These are phyloP conservation scores for Caryopteris hybrid DNA, from an alignment of 305 asterid species.

Conservation along the genomic window DNA sequence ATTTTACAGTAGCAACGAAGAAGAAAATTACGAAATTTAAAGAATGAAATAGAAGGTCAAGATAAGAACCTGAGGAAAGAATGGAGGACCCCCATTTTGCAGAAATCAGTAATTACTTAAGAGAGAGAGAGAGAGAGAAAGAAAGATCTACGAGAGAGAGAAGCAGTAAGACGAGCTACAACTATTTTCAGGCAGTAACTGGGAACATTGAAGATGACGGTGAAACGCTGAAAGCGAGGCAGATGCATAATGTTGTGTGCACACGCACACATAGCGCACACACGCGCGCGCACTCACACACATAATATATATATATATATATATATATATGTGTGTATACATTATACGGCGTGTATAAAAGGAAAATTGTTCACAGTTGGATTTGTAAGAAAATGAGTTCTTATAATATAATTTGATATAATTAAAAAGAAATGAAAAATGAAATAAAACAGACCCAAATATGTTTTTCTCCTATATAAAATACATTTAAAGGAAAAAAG, in stretches of 20 bases:
- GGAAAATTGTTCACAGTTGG: too few relatives aligned
- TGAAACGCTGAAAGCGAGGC: constrained; percentile 5
- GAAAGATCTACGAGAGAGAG: constrained; percentile 12
- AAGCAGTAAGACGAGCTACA: background rate
- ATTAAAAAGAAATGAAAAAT: too few relatives aligned
- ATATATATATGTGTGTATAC: background rate
- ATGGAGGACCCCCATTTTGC: background rate
- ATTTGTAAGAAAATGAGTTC: too few relatives aligned
- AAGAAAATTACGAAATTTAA: background rate
- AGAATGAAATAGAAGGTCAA: background rate
- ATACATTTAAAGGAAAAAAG: too few relatives aligned
- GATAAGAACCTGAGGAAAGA: constrained; percentile 23
- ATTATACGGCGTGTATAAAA: too few relatives aligned
- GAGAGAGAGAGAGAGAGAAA: constrained; percentile 21
- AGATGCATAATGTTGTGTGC: background rate
- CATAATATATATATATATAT: background rate
- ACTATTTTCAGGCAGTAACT: constrained; percentile 8
- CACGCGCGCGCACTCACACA: background rate
- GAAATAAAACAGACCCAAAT: too few relatives aligned
- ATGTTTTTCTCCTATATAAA: too few relatives aligned
- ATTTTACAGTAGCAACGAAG: background rate
- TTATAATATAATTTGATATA: too few relatives aligned
- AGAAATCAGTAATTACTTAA: background rate
- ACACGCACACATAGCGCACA: too few relatives aligned
- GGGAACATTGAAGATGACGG: constrained; percentile 21